phyloP scores from a whole-genome alignment of 805 yeast species.

The Cyberlindnera americana region DNA sequence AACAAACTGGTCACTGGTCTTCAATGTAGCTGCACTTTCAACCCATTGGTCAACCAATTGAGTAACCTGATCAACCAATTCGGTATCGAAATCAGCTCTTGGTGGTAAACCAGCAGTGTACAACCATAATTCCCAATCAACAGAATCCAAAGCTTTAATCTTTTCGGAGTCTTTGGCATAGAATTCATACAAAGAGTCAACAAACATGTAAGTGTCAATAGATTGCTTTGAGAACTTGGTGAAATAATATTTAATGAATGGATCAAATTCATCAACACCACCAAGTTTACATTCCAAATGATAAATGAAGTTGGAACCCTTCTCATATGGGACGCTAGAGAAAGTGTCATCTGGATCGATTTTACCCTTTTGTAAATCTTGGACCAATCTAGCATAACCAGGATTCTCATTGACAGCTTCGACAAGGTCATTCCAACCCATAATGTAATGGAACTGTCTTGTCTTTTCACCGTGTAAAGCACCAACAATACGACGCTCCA shows the following conservation, averaged over 20 bases:
- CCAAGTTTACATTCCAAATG: conserved; percentile 69
- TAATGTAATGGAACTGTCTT: conserved; percentile 78
- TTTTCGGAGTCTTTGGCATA: conserved; percentile 40
- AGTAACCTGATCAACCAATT: conserved; percentile 71
- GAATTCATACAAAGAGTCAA: conserved; percentile 70
- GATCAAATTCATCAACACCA: conserved; percentile 63
- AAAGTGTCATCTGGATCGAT: conserved; percentile 87
- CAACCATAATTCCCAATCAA: conserved; percentile 88
- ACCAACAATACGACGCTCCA: conserved; percentile 72
- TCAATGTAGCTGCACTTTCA: conserved; percentile 15
- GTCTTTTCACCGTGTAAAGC: conserved; percentile 45
- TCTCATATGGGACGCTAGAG: conserved; percentile 85
- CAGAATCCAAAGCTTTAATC: conserved; percentile 50
- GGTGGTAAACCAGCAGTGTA: conserved; percentile 86
- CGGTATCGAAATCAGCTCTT: conserved; percentile 75
- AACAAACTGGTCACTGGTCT: conserved; percentile 14
- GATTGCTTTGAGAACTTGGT: conserved; percentile 63
- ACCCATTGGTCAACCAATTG: conserved; percentile 64
- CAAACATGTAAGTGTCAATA: conserved; percentile 77
- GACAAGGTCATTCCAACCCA: conserved; percentile 84
- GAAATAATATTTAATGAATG: conserved; percentile 78
- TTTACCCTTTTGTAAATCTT: conserved; percentile 59
- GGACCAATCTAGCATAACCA: conserved; percentile 61
- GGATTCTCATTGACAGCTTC: conserved; percentile 55
- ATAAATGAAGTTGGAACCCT: conserved; percentile 78